Conservation (phyloP, 345 rosid genomes). For the Euphorbia tirucalli region DNA sequence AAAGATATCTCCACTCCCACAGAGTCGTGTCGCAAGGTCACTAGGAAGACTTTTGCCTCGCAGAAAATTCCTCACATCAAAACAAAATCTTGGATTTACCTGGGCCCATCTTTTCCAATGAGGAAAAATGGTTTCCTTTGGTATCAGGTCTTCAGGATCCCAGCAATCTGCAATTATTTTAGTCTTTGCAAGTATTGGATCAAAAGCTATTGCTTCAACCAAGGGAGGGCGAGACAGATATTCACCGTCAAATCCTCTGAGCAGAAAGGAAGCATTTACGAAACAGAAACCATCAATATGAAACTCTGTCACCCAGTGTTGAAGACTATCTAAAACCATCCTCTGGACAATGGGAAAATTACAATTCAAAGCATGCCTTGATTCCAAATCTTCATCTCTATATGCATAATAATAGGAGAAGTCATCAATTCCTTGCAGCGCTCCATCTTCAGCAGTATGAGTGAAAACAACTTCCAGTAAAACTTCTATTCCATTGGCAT, state of each 20-base stretch:
- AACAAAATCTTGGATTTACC: conserved; percentile 62
- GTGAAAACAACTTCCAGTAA: conserved; percentile 84
- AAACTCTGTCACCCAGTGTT: conserved; percentile 79
- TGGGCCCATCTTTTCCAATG: conserved; percentile 96
- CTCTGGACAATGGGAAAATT: conserved; percentile 70
- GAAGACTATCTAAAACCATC: conserved; percentile 72
- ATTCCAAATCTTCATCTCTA: conserved; percentile 33
- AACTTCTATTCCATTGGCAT: conserved; percentile 73
- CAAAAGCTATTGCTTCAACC: conserved; percentile 85
- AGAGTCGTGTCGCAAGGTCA: conserved; percentile 80
- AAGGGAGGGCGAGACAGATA: conserved; percentile 74
- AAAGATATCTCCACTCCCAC: conserved; percentile 86
- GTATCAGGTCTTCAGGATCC: conserved; percentile 46
- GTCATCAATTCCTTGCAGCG: conserved; percentile 74
- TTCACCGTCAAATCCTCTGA: conserved; percentile 70
- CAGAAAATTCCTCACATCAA: conserved; percentile 64
- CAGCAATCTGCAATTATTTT: conserved; percentile 80
- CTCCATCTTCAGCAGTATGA: conserved; percentile 61
- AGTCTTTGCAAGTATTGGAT: conserved; percentile 72
- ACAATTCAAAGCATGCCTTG: conserved; percentile 58
- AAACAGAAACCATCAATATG: conserved; percentile 90
- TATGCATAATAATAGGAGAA: conserved; percentile 50
- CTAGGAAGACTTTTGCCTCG: conserved; percentile 71
- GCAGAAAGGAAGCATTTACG: conserved; percentile 65
- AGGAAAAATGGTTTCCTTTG: conserved; percentile 57